Conservation (phyloP, 108 stramenopile species). For the Ochromonas danica region DNA sequence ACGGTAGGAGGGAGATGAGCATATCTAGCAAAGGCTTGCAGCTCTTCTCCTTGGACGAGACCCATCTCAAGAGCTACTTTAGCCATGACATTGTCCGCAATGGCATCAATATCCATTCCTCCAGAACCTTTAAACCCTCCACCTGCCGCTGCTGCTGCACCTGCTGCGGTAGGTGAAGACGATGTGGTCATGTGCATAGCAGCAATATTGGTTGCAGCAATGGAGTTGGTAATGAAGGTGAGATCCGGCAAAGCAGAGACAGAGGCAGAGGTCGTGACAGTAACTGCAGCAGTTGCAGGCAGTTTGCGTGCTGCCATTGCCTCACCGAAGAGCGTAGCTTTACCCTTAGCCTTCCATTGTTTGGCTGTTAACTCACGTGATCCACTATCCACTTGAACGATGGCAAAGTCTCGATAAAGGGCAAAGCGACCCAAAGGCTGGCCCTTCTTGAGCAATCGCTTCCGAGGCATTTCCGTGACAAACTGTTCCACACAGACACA, state of each 20-base stretch:
- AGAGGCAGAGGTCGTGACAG: background rate
- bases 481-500: constrained; percentile 2
- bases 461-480: constrained; percentile 25
- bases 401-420: constrained; percentile 20
- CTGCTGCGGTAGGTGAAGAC: background rate
- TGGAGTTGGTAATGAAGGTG: background rate
- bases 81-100: constrained; percentile 23
- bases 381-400: constrained; percentile 6
- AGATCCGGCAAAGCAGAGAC: background rate
- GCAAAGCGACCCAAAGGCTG: background rate
- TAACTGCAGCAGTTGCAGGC: background rate
- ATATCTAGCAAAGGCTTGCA: background rate
- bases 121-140: background rate
- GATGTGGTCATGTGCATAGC: too few species aligned
- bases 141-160: background rate
- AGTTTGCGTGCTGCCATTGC: background rate
- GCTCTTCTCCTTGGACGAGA: background rate
- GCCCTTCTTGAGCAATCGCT: background rate
- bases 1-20: background rate
- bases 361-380: background rate
- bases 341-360: background rate
- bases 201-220: too few species aligned
- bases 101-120: background rate
- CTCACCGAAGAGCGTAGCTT: constrained; percentile 3
- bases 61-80: constrained; percentile 25